phyloP scores from a whole-genome alignment of 2,329 filamentous ascomycete genomes.

The Aureobasidium lini region DNA sequence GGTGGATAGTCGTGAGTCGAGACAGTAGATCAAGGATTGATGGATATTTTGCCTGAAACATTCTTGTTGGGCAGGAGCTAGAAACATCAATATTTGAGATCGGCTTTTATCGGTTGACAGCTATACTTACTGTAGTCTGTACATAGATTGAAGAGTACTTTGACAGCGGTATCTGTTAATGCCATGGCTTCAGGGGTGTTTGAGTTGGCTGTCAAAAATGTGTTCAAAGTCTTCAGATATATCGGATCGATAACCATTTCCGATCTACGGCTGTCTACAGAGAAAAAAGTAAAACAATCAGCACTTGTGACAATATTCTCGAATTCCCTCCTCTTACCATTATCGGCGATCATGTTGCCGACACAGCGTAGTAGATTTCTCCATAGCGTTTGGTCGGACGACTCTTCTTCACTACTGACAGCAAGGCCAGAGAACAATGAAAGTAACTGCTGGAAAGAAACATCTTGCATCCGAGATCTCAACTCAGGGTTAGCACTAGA shows the following conservation, averaged over 20 bases:
- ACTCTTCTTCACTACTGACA: not conserved
- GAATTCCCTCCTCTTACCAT: conserved; percentile 10
- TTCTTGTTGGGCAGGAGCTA: conserved; percentile 12
- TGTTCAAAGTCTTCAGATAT: not conserved
- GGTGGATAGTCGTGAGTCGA: not conserved
- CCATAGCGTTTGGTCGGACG: not conserved
- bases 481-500: not conserved
- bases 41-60: conserved; percentile 14
- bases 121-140: conserved; percentile 12
- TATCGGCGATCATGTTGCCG: conserved; percentile 17
- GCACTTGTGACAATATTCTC: not conserved
- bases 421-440: not conserved
- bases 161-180: conserved; percentile 9
- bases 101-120: not conserved
- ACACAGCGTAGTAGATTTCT: conserved; percentile 13
- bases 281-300: not conserved
- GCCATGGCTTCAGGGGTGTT: not conserved
- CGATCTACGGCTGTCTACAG: conserved; percentile 1
- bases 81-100: not conserved
- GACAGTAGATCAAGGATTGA: conserved; percentile 11
- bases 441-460: not conserved
- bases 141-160: conserved; percentile 16
- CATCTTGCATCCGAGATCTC: conserved; percentile 8
- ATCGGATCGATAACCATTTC: not conserved
- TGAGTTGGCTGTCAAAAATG: not conserved